Evolutionary conservation across 2,329 filamentous ascomycete species (phyloP), one percentile per base, ranked within the genome.

Genomic region (Trichoderma pleuroti): DNA sequence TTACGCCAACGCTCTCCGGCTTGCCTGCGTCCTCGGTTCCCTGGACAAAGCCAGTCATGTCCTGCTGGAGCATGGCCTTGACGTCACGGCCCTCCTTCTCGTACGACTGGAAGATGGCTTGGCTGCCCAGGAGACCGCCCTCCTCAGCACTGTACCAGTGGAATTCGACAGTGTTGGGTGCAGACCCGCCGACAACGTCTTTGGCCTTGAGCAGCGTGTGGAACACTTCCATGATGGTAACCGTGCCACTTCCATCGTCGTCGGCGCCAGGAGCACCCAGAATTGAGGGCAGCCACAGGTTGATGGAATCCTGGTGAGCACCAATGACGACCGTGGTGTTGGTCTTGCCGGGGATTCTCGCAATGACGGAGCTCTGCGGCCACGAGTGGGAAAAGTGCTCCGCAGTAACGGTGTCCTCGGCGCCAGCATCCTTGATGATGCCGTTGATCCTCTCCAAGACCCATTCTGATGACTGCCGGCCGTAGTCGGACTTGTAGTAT

Each of bases 51-150:
- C 95, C 95, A 1, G 93, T 97, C 95, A 98, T 98, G 81, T 98
- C 95, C 82, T 98, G 95, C 84, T 98, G 95, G 68, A 98, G 88
- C 96, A 98, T 98, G 39, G 95, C 95, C 83, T 95, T 97, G 80
- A 98, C 87, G 74, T 95, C 90, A 30, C 91, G 88, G 36, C 87
- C 86, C 26, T 87, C 82, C 79, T 90, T 89, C 81, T 92, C 90
- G 78, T 98, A 98, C 9, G 88, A 83, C 64, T 88, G 86, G 84
- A 98, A 98, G 80, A 98, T 92, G 68, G 92, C 94, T 80, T 97
- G 94, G 76, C 92, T 95, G 71, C 94, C 94, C 4, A 97, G 87
- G 59, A 97, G 85, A 39, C 94, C 94, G 64, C 91, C 93, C 81
- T 97, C 94, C 80, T 97, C 94, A 12, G 93, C 94, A 57, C 91